Percentiles rank a stretch among this genome's conserved stretches.
phyloP scores from a whole-genome alignment of 1,284 basidiomycete species.

The Moniliophthora roreri region DNA sequence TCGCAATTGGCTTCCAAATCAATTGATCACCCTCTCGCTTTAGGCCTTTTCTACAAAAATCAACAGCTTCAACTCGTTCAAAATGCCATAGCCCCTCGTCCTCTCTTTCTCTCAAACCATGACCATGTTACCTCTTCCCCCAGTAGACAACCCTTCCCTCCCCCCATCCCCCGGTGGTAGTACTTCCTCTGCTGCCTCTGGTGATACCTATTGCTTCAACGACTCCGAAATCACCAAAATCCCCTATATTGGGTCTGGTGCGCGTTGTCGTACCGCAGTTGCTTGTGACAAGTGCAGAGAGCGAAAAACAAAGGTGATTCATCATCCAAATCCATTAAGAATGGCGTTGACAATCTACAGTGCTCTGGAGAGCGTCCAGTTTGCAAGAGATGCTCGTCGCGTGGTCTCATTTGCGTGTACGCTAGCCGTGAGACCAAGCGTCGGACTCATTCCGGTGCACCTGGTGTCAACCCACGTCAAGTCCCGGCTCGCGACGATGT shows the following conservation, averaged over 20 bases:
- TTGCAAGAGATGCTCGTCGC: not conserved
- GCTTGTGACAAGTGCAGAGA: slow-evolving; percentile 4
- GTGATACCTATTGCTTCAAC: not conserved
- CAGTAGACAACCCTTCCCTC: not conserved
- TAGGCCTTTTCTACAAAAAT: too few species aligned
- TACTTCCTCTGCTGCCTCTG: not conserved
- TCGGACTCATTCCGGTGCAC: not conserved
- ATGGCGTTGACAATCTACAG: not conserved
- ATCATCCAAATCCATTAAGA: too few species aligned
- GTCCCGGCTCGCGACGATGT: not conserved
- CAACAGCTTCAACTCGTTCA: too few species aligned
- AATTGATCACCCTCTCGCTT: not conserved
- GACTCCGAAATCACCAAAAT: not conserved
- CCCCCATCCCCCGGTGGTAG: not conserved
- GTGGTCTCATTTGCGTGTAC: slow-evolving; percentile 2
- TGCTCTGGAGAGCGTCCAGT: slow-evolving; percentile 3
- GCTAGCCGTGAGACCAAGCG: slow-evolving; percentile 1
- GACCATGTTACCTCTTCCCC: too few species aligned
- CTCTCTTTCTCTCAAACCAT: not conserved
- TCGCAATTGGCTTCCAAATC: too few species aligned
- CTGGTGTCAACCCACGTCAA: not conserved
- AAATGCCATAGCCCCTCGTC: not conserved
- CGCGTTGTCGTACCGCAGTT: slow-evolving; percentile 1
- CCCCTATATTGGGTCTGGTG: not conserved
- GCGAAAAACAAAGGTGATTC: not conserved